Conservation (phyloP, 345 rosid genomes). For the Pseudoturritis turrita region DNA sequence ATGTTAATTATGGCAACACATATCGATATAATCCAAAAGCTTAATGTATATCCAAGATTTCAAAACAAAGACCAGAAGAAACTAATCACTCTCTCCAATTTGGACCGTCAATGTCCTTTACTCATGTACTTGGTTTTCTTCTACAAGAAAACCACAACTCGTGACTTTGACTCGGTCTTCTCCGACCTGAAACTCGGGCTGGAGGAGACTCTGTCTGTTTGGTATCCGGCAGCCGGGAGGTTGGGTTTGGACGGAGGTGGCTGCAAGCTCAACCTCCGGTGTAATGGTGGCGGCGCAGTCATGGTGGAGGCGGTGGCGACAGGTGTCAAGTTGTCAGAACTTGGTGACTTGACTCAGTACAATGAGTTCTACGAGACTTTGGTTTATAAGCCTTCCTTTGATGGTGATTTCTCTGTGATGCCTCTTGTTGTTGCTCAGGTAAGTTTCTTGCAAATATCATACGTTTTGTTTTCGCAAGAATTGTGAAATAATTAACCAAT, state of each 20-base stretch:
- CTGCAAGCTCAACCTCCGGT: conserved; percentile 50
- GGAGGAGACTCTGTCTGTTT: conserved; percentile 51
- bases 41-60: conserved; percentile 22
- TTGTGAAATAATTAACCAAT: neutral
- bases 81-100: conserved; percentile 41
- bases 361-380: conserved; percentile 46
- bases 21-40: conserved; percentile 26
- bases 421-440: conserved; percentile 73
- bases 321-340: conserved; percentile 40
- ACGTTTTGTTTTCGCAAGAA: neutral
- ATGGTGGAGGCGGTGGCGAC: conserved; percentile 49
- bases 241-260: conserved; percentile 38
- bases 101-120: conserved; percentile 67
- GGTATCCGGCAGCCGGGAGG: conserved; percentile 69
- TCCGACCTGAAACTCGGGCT: conserved; percentile 45
- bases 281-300: conserved; percentile 51
- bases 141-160: conserved; percentile 36
- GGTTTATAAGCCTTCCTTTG: conserved; percentile 44
- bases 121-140: conserved; percentile 64
- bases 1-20: conserved; percentile 26
- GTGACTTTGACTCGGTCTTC: conserved; percentile 36
- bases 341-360: conserved; percentile 56
- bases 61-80: conserved; percentile 29
- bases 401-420: conserved; percentile 41
- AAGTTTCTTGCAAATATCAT: neutral